Conservation (phyloP, 2,329 filamentous ascomycete species). For the Fusarium caatingaense region DNA sequence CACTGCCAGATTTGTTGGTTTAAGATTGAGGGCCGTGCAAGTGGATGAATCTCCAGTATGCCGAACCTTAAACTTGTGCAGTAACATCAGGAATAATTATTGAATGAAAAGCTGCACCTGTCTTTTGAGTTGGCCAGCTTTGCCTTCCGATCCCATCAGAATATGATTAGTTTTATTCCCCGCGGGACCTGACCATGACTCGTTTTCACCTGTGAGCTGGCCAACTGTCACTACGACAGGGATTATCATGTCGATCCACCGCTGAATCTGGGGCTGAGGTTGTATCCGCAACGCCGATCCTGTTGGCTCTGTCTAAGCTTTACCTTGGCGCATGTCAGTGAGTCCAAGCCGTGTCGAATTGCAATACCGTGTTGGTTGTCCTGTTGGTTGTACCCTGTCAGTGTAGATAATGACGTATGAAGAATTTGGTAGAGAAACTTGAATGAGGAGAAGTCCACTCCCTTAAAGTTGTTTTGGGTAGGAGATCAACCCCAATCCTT, state of each 20-base stretch:
- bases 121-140: too few relatives aligned
- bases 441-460: accelerated
- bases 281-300: not conserved
- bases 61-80: too few relatives aligned
- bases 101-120: too few relatives aligned
- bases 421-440: accelerated
- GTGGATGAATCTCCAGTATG: not conserved
- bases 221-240: not conserved
- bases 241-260: not conserved
- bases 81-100: too few relatives aligned
- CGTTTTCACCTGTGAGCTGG: not conserved
- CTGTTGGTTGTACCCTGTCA: not conserved
- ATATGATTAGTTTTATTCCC: too few relatives aligned
- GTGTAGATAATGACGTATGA: not conserved
- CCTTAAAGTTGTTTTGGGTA: too few relatives aligned
- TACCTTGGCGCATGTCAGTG: not conserved
- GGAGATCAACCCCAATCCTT: too few relatives aligned
- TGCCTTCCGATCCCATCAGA: too few relatives aligned
- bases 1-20: not conserved
- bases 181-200: not conserved
- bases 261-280: not conserved
- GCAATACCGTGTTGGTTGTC: not conserved
- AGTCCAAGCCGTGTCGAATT: not conserved
- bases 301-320: not conserved
- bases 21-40: not conserved